These are phyloP conservation scores for Candida koratica DNA, from an alignment of 805 yeast species.

Conservation along the genomic window DNA sequence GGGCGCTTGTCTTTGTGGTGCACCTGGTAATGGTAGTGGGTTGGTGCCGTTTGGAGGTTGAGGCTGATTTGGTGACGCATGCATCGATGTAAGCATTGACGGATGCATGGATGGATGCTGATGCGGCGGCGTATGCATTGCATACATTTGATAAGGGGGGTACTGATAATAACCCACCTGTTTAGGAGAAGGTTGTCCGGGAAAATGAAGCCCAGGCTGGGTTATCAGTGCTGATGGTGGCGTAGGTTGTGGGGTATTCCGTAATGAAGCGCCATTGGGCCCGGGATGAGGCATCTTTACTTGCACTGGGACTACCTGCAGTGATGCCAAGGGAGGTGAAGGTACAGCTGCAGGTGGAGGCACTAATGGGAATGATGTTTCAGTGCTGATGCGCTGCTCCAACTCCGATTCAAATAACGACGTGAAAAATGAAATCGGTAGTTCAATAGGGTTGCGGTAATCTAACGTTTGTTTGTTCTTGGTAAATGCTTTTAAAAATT, in stretches of 20 bases:
- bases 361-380: no score
- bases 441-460: slow-evolving; percentile 40
- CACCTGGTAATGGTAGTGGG: no score
- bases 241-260: slow-evolving; percentile 12
- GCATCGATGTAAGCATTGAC: no score
- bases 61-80: slow-evolving; percentile 15
- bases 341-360: slow-evolving; percentile 21
- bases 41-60: slow-evolving; percentile 9
- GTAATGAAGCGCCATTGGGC: slow-evolving; percentile 9
- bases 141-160: slow-evolving; percentile 6
- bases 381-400: slow-evolving; percentile 5
- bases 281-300: slow-evolving; percentile 13
- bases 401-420: slow-evolving; percentile 3
- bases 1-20: slow-evolving; percentile 10
- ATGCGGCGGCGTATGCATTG: slow-evolving; percentile 14
- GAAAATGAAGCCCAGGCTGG: slow-evolving; percentile 14
- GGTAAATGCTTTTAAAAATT: background rate
- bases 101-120: slow-evolving; percentile 11
- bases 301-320: background rate
- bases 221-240: slow-evolving; percentile 1
- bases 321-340: background rate
- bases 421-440: slow-evolving; percentile 35
- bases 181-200: slow-evolving; percentile 1
- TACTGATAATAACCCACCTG: slow-evolving; percentile 2
- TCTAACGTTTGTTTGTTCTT: slow-evolving; percentile 25